A percentile compares a stretch with the other conserved stretches of the same genome.
phyloP scores from a whole-genome alignment of 805 yeast genomes.

The Wickerhamomyces queroliae region DNA sequence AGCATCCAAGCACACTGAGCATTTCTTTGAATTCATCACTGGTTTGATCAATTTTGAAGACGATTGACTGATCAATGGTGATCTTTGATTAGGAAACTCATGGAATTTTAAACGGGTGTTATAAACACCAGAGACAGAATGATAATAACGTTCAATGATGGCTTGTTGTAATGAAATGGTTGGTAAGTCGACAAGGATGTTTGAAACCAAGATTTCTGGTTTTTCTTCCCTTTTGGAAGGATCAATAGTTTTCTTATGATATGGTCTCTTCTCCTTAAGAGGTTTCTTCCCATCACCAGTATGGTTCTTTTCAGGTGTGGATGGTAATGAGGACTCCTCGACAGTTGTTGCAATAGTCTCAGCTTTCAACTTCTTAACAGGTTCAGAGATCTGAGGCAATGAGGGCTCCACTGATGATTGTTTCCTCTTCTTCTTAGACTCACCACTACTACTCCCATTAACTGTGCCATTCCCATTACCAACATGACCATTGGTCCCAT shows the following conservation, averaged over 20 bases:
- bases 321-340: background rate
- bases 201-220: constrained; percentile 5
- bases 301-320: constrained; percentile 19
- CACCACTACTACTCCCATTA: too few relatives aligned
- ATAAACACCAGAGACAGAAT: constrained; percentile 8
- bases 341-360: background rate
- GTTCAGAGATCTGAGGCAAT: background rate
- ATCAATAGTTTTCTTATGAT: constrained; percentile 7
- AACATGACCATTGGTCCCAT: background rate
- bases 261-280: constrained; percentile 9
- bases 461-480: constrained; percentile 6
- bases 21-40: constrained; percentile 25
- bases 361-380: background rate
- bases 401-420: background rate
- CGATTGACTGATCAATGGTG: constrained; percentile 11
- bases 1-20: constrained; percentile 52
- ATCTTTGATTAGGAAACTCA: constrained; percentile 4
- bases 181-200: constrained; percentile 4
- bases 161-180: constrained; percentile 6
- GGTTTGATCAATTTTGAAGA: background rate
- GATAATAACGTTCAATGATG: constrained; percentile 12
- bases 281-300: constrained; percentile 3
- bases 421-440: background rate
- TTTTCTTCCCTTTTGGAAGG: constrained; percentile 4
- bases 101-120: constrained; percentile 16